A percentile compares a stretch with the other conserved stretches of the same genome.
Conservation (phyloP, 192 early-diverging fungal genomes). For the Coemansia sp. region DNA sequence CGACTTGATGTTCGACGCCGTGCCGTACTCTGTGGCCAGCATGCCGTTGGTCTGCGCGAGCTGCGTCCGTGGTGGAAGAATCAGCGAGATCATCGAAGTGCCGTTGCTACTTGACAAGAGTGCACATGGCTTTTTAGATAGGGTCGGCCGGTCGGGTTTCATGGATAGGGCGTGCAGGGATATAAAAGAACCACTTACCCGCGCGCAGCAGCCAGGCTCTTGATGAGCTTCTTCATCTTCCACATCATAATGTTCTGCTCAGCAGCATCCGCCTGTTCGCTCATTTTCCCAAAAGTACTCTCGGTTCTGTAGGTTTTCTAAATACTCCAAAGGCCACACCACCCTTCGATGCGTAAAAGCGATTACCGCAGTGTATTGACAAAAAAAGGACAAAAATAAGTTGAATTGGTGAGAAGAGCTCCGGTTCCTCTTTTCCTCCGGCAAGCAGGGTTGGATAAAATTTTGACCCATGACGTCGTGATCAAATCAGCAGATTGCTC, state of each 20-base stretch:
- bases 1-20: slow-evolving; percentile 99
- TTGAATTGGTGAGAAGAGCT: background rate
- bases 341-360: too few relatives aligned
- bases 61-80: slow-evolving; percentile 92
- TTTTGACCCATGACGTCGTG: background rate
- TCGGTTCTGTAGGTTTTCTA: background rate
- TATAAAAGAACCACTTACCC: too few relatives aligned
- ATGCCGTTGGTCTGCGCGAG: slow-evolving; percentile 83
- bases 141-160: too few relatives aligned
- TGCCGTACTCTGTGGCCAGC: slow-evolving; percentile 98
- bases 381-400: background rate
- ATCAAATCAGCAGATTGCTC: background rate
- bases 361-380: too few relatives aligned
- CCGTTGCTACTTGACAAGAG: slow-evolving; percentile 90
- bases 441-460: background rate
- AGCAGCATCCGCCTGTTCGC: slow-evolving; percentile 14
- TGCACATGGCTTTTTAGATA: too few relatives aligned
- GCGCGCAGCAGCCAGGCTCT: slow-evolving; percentile 86
- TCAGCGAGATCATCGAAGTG: slow-evolving; percentile 98
- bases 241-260: slow-evolving; percentile 94
- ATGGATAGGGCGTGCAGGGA: too few relatives aligned
- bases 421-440: background rate
- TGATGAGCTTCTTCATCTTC: slow-evolving; percentile 99
- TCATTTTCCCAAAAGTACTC: slow-evolving; percentile 18
- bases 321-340: too few relatives aligned